Conservation (phyloP, 768 basidiomycete species). For the Lyophyllum decastes region DNA sequence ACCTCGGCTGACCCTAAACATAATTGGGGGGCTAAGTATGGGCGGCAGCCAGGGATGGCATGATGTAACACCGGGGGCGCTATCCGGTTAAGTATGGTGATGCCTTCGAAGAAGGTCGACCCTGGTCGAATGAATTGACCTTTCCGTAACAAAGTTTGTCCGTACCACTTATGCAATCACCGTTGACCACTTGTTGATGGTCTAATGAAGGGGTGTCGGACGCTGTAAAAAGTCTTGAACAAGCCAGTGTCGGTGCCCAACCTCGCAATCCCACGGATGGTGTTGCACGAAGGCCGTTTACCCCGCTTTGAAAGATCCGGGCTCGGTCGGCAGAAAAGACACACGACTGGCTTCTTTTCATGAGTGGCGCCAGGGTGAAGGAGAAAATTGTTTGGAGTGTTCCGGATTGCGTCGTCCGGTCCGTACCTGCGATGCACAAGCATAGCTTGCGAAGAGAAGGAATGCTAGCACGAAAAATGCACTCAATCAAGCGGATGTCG, state of each 20-base stretch:
- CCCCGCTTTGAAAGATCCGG: no score
- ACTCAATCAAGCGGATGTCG: no score
- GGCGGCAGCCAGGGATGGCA: not conserved
- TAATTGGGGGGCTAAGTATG: not conserved
- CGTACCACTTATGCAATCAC: no score
- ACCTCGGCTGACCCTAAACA: not conserved
- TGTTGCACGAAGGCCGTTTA: not conserved
- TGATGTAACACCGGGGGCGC: not conserved
- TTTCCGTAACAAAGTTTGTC: not conserved
- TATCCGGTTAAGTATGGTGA: not conserved
- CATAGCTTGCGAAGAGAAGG: no score
- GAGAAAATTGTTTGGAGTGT: no score
- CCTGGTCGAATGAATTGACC: not conserved
- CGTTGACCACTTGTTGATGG: no score
- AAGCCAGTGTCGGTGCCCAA: not conserved
- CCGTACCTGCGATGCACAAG: no score
- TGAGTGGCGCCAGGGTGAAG: no score
- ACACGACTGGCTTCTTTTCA: no score
- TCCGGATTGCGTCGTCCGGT: no score
- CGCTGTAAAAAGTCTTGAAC: not conserved
- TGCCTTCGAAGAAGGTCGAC: not conserved
- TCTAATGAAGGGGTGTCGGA: not conserved
- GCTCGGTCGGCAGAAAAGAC: no score
- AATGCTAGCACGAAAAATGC: no score
- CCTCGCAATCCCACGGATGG: not conserved